These are phyloP conservation scores for Cercospora nicotianae DNA, from an alignment of 2,329 filamentous ascomycete species.

Conservation along the genomic window DNA sequence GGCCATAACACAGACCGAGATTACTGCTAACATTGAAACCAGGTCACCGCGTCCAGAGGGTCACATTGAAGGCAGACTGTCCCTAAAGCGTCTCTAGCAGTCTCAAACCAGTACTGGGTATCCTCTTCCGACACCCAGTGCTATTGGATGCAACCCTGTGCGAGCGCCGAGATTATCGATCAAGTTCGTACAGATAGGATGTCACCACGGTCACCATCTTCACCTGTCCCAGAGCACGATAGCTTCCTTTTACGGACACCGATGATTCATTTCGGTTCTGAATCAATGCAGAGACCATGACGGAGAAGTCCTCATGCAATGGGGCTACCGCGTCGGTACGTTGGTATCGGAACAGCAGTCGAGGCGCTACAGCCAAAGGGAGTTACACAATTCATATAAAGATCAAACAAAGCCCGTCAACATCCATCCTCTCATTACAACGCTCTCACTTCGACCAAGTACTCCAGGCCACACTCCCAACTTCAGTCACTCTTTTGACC, in stretches of 20 bases:
- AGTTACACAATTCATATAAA: too few species aligned
- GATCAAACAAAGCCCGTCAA: not conserved
- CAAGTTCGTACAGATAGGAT: not conserved
- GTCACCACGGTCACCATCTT: not conserved
- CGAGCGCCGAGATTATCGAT: not conserved
- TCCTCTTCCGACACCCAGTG: too few species aligned
- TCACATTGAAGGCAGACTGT: too few species aligned
- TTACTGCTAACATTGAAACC: too few species aligned
- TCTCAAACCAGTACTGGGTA: too few species aligned
- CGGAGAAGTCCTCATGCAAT: not conserved
- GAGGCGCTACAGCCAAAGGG: too few species aligned
- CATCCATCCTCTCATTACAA: not conserved
- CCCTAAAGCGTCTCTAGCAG: too few species aligned
- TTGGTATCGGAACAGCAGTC: too few species aligned
- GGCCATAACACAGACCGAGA: too few species aligned
- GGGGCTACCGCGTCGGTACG: too few species aligned
- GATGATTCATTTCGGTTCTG: not conserved
- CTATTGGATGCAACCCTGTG: too few species aligned
- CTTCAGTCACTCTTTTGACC: not conserved
- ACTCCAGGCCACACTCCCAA: not conserved
- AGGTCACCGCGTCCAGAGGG: too few species aligned
- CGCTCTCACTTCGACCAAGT: not conserved
- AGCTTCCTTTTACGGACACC: not conserved
- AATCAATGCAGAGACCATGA: not conserved
- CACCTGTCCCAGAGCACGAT: not conserved